Evolutionary conservation across 306 rosid genomes (phyloP), one percentile per base, ranked within the genome.

Genomic region (Vigna radiata): DNA sequence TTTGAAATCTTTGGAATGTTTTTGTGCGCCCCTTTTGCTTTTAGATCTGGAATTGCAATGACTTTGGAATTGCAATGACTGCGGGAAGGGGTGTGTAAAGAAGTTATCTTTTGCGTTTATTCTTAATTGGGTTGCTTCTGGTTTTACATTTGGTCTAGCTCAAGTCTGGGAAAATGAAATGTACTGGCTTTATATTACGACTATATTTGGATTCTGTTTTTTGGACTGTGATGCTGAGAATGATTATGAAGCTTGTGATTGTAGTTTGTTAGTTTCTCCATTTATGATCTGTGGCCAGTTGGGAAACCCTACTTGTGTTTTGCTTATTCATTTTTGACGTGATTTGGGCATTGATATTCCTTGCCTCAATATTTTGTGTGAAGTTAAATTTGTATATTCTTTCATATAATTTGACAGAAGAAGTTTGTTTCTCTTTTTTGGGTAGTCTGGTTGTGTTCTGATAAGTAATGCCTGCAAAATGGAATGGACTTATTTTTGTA

Each of bases 1-100:
- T 48, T 66, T 2, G 36, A 19, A 70, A 15, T 19, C 19, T 68
- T 58, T 33, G 77, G 52, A 49, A 58, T 18, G 58, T 25, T 6
- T 19, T 49, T 13, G 0, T 14, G 36, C 72, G 36, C n/a, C 44
- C 53, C 44, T 31, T 56, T 63, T 31, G 37, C 23, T 46, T 68
- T 75, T 71, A 68, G 80, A 71, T 75, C 78, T 60, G 44, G 52
- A 70, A 71, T 47, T 82, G 74, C n/a, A n/a, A n/a, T n/a, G n/a
- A n/a, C n/a, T n/a, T n/a, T n/a, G n/a, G n/a, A n/a, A n/a, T n/a
- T n/a, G n/a, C 55, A 50, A 27, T 54, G 55, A 0, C 60, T 80
- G 31, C 5, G 7, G 70, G 52, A n/a, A 54, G 37, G 31, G 11
- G 25, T 70, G 5, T 58, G 15, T 7, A 43, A 60, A 68, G 41